A percentile compares a stretch with the other conserved stretches of the same genome.
Conservation (phyloP, 2,329 filamentous ascomycete species). For the Aspergillus amoenus region DNA sequence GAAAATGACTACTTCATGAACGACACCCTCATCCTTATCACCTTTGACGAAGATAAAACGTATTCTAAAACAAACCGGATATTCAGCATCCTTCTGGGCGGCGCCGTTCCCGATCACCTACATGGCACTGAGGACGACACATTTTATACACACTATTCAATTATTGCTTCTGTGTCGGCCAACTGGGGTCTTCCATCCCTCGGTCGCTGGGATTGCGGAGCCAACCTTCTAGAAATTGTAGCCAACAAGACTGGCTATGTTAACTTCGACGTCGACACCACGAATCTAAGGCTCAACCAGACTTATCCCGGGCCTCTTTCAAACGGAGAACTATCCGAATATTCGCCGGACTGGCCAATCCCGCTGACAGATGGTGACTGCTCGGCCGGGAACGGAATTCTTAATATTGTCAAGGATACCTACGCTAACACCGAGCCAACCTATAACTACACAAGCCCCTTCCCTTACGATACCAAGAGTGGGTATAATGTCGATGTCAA, state of each 20-base stretch:
- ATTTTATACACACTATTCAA: conserved; percentile 73
- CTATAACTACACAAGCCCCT: conserved; percentile 37
- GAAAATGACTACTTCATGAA: conserved; percentile 69
- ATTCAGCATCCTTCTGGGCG: conserved; percentile 70
- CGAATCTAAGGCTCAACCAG: conserved; percentile 51
- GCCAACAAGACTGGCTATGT: conserved; percentile 61
- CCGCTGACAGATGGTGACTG: conserved; percentile 30
- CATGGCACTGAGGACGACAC: conserved; percentile 66
- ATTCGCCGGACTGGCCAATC: conserved; percentile 29
- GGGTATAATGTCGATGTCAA: conserved; percentile 23
- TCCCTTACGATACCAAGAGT: conserved; percentile 22
- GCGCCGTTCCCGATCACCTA: conserved; percentile 65
- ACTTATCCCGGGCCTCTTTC: conserved; percentile 54
- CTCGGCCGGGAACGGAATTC: conserved; percentile 37
- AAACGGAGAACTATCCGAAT: conserved; percentile 25
- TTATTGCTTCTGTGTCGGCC: conserved; percentile 64
- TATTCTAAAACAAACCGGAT: conserved; percentile 68
- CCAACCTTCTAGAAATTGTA: conserved; percentile 66
- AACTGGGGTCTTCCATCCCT: conserved; percentile 71
- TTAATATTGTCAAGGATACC: conserved; percentile 34
- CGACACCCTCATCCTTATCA: conserved; percentile 72
- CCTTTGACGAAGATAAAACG: conserved; percentile 75
- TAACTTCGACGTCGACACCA: conserved; percentile 41
- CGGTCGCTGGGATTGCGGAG: conserved; percentile 70
- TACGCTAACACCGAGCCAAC: conserved; percentile 28